Evolutionary conservation across 371 early-diverging fungal genomes (phyloP), one percentile per base, ranked within the genome.

Genomic region (Actinomortierella wolfii): DNA sequence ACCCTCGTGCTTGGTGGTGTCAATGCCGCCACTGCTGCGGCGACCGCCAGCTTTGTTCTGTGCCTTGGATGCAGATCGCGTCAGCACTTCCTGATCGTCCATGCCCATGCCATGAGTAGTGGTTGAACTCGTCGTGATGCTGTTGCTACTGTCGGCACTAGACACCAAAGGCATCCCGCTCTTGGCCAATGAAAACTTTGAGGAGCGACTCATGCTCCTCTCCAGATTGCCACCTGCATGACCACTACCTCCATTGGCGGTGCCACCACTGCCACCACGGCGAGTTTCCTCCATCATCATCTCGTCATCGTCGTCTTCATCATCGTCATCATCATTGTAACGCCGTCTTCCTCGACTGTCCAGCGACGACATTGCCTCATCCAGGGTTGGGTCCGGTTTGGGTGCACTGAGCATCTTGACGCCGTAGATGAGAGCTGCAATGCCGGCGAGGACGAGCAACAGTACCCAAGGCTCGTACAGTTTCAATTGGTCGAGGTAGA

Each of bases 401-500:
- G 86, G 81, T 3, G 68, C 59, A 45, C 83, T 83, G 28, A 86
- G 75, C 45, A 86, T 69, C 42, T 58, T 74, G 21, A 87, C 85
- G 18, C 84, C 85, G 43, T 81, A 84, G 42, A 86, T 79, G 11
- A 89, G 59, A 3, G 79, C 79, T 20, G 63, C 78, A 8, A 89
- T 85, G 3, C 90, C 88, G 11, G 83, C 51, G 54, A 86, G 77
- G 6, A 87, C 82, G 11, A 86, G 57, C 0, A 79, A 51, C 4
- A 86, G 76, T 3, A 83, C 86, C 87, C 87, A 89, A 6, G 81
- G 76, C 21, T 86, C 83, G 56, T 84, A 88, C 28, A 77, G 69
- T 39, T 78, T 78, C 51, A 87, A 68, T 41, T 85, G 82, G 50
- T 87, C 75, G 2, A 87, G 68, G 61, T 88, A 89, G 34, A 89